Evolutionary conservation across 305 asterid genomes (phyloP), one percentile per base, ranked within the genome.

Genomic region (Fraxinus xanthoxyloides): DNA sequence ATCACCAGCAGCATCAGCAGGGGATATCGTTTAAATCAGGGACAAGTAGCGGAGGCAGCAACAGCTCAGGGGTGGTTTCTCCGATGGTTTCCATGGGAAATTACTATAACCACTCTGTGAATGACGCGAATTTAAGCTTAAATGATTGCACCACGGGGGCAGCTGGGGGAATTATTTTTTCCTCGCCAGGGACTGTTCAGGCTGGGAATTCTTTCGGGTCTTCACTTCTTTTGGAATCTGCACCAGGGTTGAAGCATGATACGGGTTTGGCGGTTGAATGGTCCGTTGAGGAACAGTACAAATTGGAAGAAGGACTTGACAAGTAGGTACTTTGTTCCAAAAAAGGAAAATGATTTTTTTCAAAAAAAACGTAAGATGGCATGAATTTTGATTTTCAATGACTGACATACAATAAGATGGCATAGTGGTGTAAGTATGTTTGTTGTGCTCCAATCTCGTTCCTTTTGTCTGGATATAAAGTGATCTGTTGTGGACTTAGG

Each of bases 211-310:
- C 89, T 17, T 77, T 86, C 69, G 75, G 23, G 21, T 78, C 87
- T 34, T 78, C 97, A 77, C 89, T 88, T 48, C 87, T 90, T 82
- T 78, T 92, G 78, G 95, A 94, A 81, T 88, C 94, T 8, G 90
- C 79, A 43, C 93, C 97, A 2, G 97, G 97, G 84, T 81, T 94
- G 85, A 93, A 92, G 85, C 95, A 93, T 84, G 97, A 92, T 17
- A 87, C 94, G 0, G 97, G 94, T 36, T 83, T 94, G 69, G 97
- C 95, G 1, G 95, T 83, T 40, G 98, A 94, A 88, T 94, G 98
- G 98, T 89, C 97, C 21, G 85, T 86, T 35, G 97, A 90, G 46
- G 98, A 92, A 79, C 93, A 92, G 91, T 89, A 82, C 81, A 92
- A 87, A 86, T 77, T 94, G 85, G 95, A 92, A 85, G 97, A 92